Evolutionary conservation across 1,284 basidiomycete genomes (phyloP).

Genomic region (Boletus sp.): DNA sequence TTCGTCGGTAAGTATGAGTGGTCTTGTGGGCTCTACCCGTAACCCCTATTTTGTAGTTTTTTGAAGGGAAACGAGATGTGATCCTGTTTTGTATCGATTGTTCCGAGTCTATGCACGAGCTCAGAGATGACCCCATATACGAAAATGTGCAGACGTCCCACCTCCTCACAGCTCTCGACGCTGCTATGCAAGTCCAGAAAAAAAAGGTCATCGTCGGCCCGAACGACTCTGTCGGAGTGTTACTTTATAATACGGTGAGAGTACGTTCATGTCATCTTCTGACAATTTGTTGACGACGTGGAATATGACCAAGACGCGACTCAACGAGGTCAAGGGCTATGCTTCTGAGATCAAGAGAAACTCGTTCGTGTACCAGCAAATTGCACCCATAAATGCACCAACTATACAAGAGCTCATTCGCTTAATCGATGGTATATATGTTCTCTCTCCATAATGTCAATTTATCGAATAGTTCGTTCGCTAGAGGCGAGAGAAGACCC

Average conservation of each 20-base stretch:
- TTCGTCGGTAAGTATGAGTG: slow-evolving; percentile 40
- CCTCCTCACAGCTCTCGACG: slow-evolving; percentile 69
- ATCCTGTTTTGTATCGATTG: slow-evolving; percentile 93
- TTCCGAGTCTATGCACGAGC: slow-evolving; percentile 81
- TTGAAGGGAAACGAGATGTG: slow-evolving; percentile 75
- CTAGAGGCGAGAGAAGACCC: slow-evolving; percentile 59
- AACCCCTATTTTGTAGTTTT: slow-evolving; percentile 45
- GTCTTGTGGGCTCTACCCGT: background rate
- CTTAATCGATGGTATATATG: slow-evolving; percentile 62
- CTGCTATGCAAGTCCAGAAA: slow-evolving; percentile 82
- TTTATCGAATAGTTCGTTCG: slow-evolving; percentile 9
- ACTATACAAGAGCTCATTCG: slow-evolving; percentile 72
- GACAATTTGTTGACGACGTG: slow-evolving; percentile 11
- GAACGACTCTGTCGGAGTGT: slow-evolving; percentile 82
- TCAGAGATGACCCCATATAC: slow-evolving; percentile 58
- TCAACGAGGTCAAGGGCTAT: slow-evolving; percentile 47
- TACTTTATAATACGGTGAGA: slow-evolving; percentile 90
- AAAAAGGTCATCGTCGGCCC: slow-evolving; percentile 87
- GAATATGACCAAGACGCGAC: slow-evolving; percentile 41
- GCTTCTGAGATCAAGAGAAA: slow-evolving; percentile 72
- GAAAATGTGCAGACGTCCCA: slow-evolving; percentile 64
- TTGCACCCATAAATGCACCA: slow-evolving; percentile 75
- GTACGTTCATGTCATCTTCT: background rate
- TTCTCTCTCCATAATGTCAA: background rate
- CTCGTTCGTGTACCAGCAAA: slow-evolving; percentile 72